phyloP scores from a whole-genome alignment of 495 filamentous ascomycete species.

The Amphirosellinia nigrospora region DNA sequence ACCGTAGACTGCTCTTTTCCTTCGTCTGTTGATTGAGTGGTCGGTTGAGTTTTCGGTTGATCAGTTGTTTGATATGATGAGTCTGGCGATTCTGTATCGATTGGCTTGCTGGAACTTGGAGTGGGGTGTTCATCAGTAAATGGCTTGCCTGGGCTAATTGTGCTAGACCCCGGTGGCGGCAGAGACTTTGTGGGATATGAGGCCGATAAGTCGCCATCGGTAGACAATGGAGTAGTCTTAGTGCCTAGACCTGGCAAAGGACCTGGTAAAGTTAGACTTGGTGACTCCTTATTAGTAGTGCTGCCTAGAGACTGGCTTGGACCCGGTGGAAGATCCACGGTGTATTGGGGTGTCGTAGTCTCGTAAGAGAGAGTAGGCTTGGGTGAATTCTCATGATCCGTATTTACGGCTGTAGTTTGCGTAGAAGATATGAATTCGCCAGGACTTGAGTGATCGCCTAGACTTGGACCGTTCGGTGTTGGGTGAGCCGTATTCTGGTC shows the following conservation, averaged over 20 bases:
- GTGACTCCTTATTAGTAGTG: not conserved
- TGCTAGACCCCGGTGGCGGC: not conserved
- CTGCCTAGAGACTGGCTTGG: not conserved
- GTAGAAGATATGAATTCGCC: not conserved
- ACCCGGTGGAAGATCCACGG: not conserved
- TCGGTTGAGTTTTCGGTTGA: slow-evolving; percentile 7
- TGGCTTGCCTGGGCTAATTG: not conserved
- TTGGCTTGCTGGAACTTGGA: not conserved
- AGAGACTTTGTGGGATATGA: not conserved
- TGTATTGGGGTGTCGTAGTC: not conserved
- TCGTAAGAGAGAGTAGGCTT: not conserved
- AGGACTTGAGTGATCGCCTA: not conserved
- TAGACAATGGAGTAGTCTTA: not conserved
- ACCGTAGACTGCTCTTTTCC: not conserved
- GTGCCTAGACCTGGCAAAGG: not conserved
- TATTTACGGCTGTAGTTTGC: not conserved
- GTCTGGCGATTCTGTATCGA: not conserved
- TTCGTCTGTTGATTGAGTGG: not conserved
- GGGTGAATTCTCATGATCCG: not conserved
- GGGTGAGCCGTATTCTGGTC: not conserved
- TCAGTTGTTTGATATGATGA: not conserved
- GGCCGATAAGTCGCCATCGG: too few relatives aligned
- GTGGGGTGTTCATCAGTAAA: not conserved
- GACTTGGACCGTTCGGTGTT: not conserved
- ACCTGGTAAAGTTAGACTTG: not conserved